Evolutionary conservation across 1,284 basidiomycete genomes (phyloP).

Genomic region (Ganoderma lingzhi): DNA sequence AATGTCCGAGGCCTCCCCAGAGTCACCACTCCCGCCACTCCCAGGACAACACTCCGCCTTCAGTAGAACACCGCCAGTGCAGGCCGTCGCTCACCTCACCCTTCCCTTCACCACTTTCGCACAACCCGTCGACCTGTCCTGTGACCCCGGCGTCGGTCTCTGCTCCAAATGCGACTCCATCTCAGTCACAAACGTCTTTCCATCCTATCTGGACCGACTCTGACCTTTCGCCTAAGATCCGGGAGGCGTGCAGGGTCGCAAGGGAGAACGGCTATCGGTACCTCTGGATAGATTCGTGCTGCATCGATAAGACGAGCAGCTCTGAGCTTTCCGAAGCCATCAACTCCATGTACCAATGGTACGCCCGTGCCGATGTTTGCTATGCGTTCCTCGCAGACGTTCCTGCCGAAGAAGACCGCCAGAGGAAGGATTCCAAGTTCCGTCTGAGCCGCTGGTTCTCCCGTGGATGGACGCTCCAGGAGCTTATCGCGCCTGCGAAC

Average conservation of each 20-base stretch:
- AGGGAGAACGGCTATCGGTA: slow-evolving; percentile 5
- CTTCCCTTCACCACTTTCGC: background rate
- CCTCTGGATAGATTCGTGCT: slow-evolving; percentile 23
- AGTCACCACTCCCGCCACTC: background rate
- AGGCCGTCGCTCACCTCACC: background rate
- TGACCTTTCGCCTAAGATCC: slow-evolving; percentile 7
- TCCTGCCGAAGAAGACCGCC: slow-evolving; percentile 2
- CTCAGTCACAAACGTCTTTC: background rate
- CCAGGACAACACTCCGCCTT: background rate
- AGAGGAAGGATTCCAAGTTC: background rate
- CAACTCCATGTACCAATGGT: slow-evolving; percentile 19
- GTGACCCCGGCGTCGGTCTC: background rate
- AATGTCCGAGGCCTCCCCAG: background rate
- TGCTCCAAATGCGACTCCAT: background rate
- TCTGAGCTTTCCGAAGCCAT: slow-evolving; percentile 8
- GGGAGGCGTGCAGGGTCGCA: slow-evolving; percentile 14
- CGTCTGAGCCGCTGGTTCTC: slow-evolving; percentile 15
- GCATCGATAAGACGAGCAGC: slow-evolving; percentile 12
- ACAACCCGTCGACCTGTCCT: background rate
- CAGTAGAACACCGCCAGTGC: background rate
- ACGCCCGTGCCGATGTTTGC: slow-evolving; percentile 15
- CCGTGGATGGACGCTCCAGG: slow-evolving; percentile 22
- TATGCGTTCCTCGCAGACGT: slow-evolving; percentile 15
- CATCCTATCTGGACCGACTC: background rate
- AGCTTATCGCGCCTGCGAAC: slow-evolving; percentile 16